A percentile compares a stretch with the other conserved stretches of the same genome.
Evolutionary conservation across 345 rosid genomes (phyloP).

Genomic region (Clarkia xantiana): DNA sequence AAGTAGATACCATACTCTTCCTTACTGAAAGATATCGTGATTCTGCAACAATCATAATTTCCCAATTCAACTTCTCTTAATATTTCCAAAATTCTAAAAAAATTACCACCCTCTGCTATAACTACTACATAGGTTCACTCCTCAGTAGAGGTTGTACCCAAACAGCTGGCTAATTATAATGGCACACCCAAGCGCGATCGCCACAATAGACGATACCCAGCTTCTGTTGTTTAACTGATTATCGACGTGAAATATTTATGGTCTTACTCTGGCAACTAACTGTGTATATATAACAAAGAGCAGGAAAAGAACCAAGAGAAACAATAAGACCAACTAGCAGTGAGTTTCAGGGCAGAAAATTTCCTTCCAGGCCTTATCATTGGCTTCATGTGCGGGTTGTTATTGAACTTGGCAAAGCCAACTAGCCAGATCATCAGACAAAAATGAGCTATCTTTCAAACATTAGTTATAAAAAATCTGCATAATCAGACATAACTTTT

Average conservation of each 20-base stretch:
- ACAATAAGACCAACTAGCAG: conserved; percentile 38
- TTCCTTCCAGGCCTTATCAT: conserved; percentile 68
- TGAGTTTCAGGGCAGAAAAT: conserved; percentile 62
- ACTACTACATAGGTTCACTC: neutral
- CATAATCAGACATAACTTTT: too few species aligned
- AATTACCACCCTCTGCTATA: neutral
- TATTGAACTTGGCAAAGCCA: conserved; percentile 55
- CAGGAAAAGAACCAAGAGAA: conserved; percentile 32
- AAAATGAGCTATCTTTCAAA: too few species aligned
- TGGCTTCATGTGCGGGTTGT: conserved; percentile 72
- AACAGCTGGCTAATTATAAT: conserved; percentile 78
- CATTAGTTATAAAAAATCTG: too few species aligned
- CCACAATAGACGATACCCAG: conserved; percentile 83
- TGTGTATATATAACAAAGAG: conserved; percentile 9
- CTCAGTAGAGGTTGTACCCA: conserved; percentile 68
- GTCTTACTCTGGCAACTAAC: neutral
- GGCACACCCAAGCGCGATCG: conserved; percentile 78
- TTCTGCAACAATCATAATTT: too few species aligned
- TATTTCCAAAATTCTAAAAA: conserved; percentile 5
- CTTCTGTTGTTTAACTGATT: too few species aligned
- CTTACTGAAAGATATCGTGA: too few species aligned
- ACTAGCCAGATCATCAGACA: conserved; percentile 10
- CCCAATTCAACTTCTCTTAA: too few species aligned
- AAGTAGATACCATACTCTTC: too few species aligned
- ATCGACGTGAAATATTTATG: too few species aligned